A percentile compares a stretch with the other conserved stretches of the same genome.
These are phyloP conservation scores for Cladophialophora chaetospira DNA, from an alignment of 2,329 filamentous ascomycete genomes.

Conservation along the genomic window DNA sequence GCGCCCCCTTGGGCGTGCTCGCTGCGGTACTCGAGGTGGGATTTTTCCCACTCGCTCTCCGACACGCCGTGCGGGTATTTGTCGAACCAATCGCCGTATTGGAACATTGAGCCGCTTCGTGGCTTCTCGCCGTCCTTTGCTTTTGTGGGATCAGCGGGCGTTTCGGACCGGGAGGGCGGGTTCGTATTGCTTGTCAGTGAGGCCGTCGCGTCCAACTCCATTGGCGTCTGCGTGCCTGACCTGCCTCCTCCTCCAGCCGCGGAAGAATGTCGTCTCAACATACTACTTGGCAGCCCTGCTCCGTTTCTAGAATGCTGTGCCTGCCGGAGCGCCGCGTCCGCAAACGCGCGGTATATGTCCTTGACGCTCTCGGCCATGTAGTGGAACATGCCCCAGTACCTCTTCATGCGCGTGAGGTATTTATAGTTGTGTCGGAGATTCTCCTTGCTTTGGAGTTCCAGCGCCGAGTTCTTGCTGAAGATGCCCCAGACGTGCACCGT, in stretches of 20 bases:
- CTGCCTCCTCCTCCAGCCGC: neutral
- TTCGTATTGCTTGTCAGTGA: slow-evolving; percentile 14
- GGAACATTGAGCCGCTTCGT: slow-evolving; percentile 60
- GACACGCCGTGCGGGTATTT: slow-evolving; percentile 91
- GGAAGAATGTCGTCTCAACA: slow-evolving; percentile 13
- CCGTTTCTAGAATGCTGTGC: slow-evolving; percentile 2
- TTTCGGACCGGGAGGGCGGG: slow-evolving; percentile 22
- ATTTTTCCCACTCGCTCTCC: slow-evolving; percentile 78
- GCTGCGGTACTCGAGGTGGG: slow-evolving; percentile 65
- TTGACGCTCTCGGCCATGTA: slow-evolving; percentile 93
- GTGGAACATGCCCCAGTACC: slow-evolving; percentile 98
- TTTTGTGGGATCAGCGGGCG: slow-evolving; percentile 16
- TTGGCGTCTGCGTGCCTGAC: slow-evolving; percentile 17
- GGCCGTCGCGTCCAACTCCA: slow-evolving; percentile 22
- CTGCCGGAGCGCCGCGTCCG: slow-evolving; percentile 64
- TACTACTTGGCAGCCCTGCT: neutral
- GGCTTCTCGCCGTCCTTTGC: slow-evolving; percentile 2
- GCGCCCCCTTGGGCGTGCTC: slow-evolving; percentile 70
- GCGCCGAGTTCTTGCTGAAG: slow-evolving; percentile 76
- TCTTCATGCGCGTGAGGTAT: slow-evolving; percentile 92
- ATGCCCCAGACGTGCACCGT: slow-evolving; percentile 93
- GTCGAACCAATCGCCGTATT: slow-evolving; percentile 98
- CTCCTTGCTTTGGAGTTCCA: slow-evolving; percentile 77
- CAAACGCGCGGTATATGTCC: slow-evolving; percentile 80
- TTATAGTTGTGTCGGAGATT: slow-evolving; percentile 86